Conservation (phyloP, 108 stramenopile genomes). For the Cyclostephanos invisitatus region DNA sequence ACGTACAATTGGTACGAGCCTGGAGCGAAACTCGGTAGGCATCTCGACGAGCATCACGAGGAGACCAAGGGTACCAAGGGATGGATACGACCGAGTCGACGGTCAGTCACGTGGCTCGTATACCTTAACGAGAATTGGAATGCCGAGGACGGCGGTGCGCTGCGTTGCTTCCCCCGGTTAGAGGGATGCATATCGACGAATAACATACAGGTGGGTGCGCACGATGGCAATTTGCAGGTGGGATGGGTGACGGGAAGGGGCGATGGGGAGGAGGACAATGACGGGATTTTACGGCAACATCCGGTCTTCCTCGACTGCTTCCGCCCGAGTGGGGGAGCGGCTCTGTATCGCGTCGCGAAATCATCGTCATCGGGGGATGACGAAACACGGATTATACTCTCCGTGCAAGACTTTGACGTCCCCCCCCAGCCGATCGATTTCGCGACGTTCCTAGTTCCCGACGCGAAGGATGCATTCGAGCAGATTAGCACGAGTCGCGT, state of each 20-base stretch:
- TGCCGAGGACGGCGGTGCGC: conserved; percentile 46
- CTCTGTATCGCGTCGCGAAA: conserved; percentile 23
- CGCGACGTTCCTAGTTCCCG: conserved; percentile 18
- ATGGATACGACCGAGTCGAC: conserved; percentile 51
- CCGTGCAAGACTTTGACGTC: conserved; percentile 41
- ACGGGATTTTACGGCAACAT: neutral
- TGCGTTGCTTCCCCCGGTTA: conserved; percentile 33
- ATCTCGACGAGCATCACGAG: conserved; percentile 63
- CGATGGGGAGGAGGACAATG: no score
- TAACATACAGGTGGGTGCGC: conserved; percentile 15
- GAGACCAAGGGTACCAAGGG: conserved; percentile 59
- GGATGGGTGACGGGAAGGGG: conserved; percentile 47
- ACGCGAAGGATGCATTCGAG: conserved; percentile 27
- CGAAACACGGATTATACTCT: conserved; percentile 14
- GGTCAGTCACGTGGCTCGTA: conserved; percentile 58
- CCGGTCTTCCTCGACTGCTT: conserved; percentile 52
- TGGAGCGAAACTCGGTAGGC: conserved; percentile 32
- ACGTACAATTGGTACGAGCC: conserved; percentile 44
- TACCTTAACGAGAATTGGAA: conserved; percentile 50
- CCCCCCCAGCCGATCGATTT: conserved; percentile 51
- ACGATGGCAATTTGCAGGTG: conserved; percentile 61
- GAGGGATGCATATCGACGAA: conserved; percentile 16
- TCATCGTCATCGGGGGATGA: neutral
- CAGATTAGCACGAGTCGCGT: conserved; percentile 45
- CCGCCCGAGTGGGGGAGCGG: conserved; percentile 22